These are phyloP conservation scores for Salicornia ramosissima DNA, from an alignment of 148 eudicot genomes.

Conservation along the genomic window DNA sequence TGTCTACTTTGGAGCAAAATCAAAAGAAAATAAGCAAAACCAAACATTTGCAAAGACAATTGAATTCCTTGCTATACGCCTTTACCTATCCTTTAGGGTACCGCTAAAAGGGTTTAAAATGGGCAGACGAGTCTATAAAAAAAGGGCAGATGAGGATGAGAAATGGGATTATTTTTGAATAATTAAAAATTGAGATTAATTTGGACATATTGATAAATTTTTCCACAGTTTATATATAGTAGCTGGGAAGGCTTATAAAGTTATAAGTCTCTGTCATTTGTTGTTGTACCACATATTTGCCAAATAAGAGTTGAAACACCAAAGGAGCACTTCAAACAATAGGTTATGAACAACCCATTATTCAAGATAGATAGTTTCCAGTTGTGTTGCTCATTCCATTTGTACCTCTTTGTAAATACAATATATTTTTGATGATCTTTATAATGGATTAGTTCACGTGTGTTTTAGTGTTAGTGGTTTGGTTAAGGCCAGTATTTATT, in stretches of 20 bases:
- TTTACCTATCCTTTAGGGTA: too few species aligned
- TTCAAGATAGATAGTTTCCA: not conserved
- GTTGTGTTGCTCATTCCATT: not conserved
- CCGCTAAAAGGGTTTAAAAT: too few species aligned
- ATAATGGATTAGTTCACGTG: not conserved
- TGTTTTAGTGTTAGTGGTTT: not conserved
- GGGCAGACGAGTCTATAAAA: too few species aligned
- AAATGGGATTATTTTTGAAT: too few species aligned
- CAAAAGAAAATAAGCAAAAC: too few species aligned
- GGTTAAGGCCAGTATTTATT: too few species aligned
- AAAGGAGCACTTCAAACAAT: not conserved
- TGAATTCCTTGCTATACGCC: too few species aligned
- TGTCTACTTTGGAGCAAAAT: too few species aligned
- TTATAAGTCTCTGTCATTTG: not conserved
- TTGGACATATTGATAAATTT: too few species aligned
- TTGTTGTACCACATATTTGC: not conserved
- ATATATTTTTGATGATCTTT: not conserved
- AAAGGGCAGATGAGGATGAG: too few species aligned
- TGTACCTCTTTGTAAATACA: not conserved
- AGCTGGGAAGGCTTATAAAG: not conserved
- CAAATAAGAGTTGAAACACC: not conserved
- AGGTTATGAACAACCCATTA: not conserved
- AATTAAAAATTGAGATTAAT: too few species aligned
- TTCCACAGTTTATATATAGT: not conserved
- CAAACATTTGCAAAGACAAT: too few species aligned